Base-by-base conservation (phyloP, 805 yeast genomes). In the Barnettozyma botsteinii region DNA sequence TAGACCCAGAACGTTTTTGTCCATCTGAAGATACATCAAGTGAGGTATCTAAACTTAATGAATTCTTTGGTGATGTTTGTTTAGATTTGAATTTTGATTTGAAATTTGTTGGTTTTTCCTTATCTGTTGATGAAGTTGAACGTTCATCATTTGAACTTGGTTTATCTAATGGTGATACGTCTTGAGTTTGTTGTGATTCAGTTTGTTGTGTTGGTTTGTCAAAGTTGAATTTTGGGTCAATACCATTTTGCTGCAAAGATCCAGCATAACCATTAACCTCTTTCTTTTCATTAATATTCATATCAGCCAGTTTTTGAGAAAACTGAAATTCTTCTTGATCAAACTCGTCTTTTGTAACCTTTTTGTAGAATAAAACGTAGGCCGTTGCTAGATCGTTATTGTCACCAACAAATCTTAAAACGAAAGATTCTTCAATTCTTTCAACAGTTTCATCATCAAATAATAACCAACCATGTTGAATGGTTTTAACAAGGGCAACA, bases 391-490 rank as follows among this genome's bases (percentile, higher is more conserved):
- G 70, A 7, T 95, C 93, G 3, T 85, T 82, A 4, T 83, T 79
- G 57, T 86, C 91, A 21, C 98, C 98, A 53, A 86, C 82, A 55
- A 89, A 93, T 51, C 83, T 75, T 59, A 79, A 71, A 4, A 93
- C 96, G 49, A 82, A 87, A 30, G 75, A 67, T 46, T 87, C 95
- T 49, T 81, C 87, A 9, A 93, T 88, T 13, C 82, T 66, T 57
- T 91, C 97, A 2, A 91, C 96, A 5, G 93, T 80, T 60, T 93
- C 98, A 59, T 93, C 98, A 59, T 93, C 98, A 63, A 85, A 93
- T 42, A 93, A 64, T 23, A 93, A 64, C 98, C 98, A 93, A 0
- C 96, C 89, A 30, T 77, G 75, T 18, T 73, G 69, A 39, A 75
- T 79, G 5, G 88, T 81, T 56, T 87, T 87, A 44, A 93, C 82